Evolutionary conservation across 352 stramenopile genomes (phyloP).

Genomic region (Phytophthora constricta): DNA sequence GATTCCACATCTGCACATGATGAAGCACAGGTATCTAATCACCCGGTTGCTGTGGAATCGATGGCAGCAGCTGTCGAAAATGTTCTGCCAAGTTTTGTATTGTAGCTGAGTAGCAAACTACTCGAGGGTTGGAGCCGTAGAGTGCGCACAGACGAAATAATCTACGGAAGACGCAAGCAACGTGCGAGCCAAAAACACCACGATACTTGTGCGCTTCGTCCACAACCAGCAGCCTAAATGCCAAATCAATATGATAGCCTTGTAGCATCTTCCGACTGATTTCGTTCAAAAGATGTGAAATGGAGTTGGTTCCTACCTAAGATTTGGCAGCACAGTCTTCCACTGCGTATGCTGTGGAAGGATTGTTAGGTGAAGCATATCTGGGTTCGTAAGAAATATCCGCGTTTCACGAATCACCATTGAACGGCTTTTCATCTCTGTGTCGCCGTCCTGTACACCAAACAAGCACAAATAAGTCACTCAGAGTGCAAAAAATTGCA

Average conservation of each 20-base stretch:
- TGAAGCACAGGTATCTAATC: too few relatives aligned
- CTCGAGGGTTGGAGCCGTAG: conserved; percentile 83
- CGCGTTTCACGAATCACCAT: conserved; percentile 87
- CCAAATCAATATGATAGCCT: too few relatives aligned
- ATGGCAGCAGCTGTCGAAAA: conserved; percentile 91
- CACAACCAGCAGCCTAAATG: conserved; percentile 76
- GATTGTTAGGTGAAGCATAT: conserved; percentile 98
- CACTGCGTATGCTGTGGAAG: conserved; percentile 94
- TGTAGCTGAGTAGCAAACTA: conserved; percentile 97
- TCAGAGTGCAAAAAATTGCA: too few relatives aligned
- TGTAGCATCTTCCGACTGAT: too few relatives aligned
- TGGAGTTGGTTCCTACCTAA: too few relatives aligned
- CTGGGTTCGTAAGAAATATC: conserved; percentile 98
- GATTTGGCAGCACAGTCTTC: conserved; percentile 83
- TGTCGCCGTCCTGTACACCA: conserved; percentile 93
- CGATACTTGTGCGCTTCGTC: conserved; percentile 96
- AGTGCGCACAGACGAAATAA: conserved; percentile 89
- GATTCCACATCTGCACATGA: conserved; percentile 2
- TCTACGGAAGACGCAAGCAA: conserved; percentile 90
- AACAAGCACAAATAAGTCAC: too few relatives aligned
- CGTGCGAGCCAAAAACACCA: conserved; percentile 84
- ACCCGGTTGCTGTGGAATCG: too few relatives aligned
- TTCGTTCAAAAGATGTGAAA: too few relatives aligned
- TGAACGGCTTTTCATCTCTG: conserved; percentile 87
- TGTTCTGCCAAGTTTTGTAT: conserved; percentile 94